A percentile compares a stretch with the other conserved stretches of the same genome.
Conservation (phyloP, 495 filamentous ascomycete species). For the Annulohypoxylon moriforme region DNA sequence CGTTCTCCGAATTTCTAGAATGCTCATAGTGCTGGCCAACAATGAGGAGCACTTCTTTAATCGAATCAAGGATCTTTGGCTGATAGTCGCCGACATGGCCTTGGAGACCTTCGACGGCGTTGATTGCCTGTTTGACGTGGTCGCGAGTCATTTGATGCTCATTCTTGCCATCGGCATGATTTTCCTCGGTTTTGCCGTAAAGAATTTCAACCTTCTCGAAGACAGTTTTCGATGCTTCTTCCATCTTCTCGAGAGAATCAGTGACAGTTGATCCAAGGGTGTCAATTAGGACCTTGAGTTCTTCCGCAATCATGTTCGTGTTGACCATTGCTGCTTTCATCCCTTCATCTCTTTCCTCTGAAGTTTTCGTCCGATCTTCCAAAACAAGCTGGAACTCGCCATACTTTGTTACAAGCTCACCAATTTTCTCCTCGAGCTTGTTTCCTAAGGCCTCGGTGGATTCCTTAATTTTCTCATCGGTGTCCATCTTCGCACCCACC, state of each 20-base stretch:
- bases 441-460: slow-evolving; percentile 74
- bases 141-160: slow-evolving; percentile 82
- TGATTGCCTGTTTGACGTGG: slow-evolving; percentile 75
- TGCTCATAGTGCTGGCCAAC: slow-evolving; percentile 86
- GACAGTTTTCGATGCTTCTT: slow-evolving; percentile 84
- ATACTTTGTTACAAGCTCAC: slow-evolving; percentile 80
- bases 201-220: slow-evolving; percentile 82
- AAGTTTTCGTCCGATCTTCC: slow-evolving; percentile 74
- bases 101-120: slow-evolving; percentile 79
- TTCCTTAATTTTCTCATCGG: slow-evolving; percentile 79
- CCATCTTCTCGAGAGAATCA: slow-evolving; percentile 85
- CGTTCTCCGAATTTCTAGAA: slow-evolving; percentile 60
- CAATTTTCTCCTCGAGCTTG: slow-evolving; percentile 84
- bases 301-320: slow-evolving; percentile 83
- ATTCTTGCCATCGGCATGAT: slow-evolving; percentile 73
- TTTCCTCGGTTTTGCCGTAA: slow-evolving; percentile 79
- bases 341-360: slow-evolving; percentile 71
- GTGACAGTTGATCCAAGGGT: slow-evolving; percentile 83
- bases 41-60: slow-evolving; percentile 83
- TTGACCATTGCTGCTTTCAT: slow-evolving; percentile 75
- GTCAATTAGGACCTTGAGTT: slow-evolving; percentile 84
- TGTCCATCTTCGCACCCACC: slow-evolving; percentile 75
- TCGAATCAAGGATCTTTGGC: slow-evolving; percentile 82
- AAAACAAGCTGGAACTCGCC: slow-evolving; percentile 79
- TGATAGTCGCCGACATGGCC: slow-evolving; percentile 80